Evolutionary conservation across 257 asterid species (phyloP).

Genomic region (Catharanthus roseus): DNA sequence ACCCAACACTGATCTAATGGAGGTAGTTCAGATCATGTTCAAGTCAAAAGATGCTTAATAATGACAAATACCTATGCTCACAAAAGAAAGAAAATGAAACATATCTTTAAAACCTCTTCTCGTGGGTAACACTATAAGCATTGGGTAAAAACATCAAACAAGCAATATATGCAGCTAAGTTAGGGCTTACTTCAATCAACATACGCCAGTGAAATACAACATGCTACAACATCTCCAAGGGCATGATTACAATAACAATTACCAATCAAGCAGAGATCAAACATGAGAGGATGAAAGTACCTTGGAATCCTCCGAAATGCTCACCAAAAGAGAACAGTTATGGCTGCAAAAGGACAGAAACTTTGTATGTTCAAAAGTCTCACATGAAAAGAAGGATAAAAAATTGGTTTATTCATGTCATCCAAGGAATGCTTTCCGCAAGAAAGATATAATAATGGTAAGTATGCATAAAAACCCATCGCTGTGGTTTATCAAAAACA

Average conservation of each 20-base stretch:
- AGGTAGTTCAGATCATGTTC: background rate
- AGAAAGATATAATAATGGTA: no score
- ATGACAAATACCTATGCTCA: no score
- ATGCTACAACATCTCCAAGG: background rate
- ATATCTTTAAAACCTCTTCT: background rate
- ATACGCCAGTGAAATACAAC: background rate
- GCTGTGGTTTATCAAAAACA: no score
- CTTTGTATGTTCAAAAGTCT: background rate
- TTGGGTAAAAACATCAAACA: background rate
- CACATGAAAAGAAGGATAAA: background rate
- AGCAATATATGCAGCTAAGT: background rate
- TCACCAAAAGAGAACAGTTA: constrained; percentile 59
- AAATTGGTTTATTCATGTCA: no score
- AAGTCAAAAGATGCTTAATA: background rate
- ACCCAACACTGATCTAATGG: background rate
- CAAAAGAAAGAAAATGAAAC: no score
- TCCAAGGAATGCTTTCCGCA: no score
- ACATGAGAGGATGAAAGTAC: constrained; percentile 27
- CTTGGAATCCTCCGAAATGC: constrained; percentile 76
- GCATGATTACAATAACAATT: background rate
- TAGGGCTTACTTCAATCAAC: no score
- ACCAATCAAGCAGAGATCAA: background rate
- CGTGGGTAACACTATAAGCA: background rate
- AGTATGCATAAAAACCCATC: background rate
- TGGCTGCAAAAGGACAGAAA: constrained; percentile 47